Percentiles rank a stretch among this genome's conserved stretches.
Conservation (phyloP, 2,329 filamentous ascomycete genomes). For the Claviceps lovelessii region DNA sequence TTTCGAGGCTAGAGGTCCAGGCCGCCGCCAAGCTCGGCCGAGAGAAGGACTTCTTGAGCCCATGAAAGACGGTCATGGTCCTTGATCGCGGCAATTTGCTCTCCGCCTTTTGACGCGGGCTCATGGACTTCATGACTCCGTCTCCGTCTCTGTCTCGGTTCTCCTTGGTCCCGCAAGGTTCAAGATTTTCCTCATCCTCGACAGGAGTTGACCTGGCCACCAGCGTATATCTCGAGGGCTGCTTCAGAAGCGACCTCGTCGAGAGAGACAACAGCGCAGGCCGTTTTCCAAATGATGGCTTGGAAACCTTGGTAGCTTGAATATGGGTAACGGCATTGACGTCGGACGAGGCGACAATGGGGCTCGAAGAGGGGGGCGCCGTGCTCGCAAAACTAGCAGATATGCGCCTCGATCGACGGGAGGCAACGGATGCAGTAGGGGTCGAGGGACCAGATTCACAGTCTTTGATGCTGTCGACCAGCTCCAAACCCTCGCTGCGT, state of each 20-base stretch:
- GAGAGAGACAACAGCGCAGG: constrained; percentile 3
- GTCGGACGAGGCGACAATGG: constrained; percentile 17
- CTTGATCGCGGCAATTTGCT: constrained; percentile 28
- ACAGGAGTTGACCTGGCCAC: neutral
- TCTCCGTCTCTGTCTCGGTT: neutral
- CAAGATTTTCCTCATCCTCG: constrained; percentile 16
- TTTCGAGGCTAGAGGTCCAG: constrained; percentile 8
- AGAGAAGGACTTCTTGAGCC: constrained; percentile 30
- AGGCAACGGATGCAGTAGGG: neutral
- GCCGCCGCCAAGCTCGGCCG: constrained; percentile 15
- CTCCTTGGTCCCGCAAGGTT: constrained; percentile 4
- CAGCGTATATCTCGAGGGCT: constrained; percentile 6
- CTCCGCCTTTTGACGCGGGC: neutral
- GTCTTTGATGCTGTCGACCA: constrained; percentile 23
- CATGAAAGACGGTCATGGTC: constrained; percentile 31
- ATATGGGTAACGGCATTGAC: constrained; percentile 11
- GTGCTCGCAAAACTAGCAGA: constrained; percentile 18
- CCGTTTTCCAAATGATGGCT: neutral
- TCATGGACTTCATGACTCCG: neutral
- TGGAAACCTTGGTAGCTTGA: neutral
- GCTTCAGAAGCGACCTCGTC: constrained; percentile 8
- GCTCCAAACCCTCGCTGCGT: constrained; percentile 20
- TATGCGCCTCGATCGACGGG: constrained; percentile 10
- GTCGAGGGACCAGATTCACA: constrained; percentile 10
- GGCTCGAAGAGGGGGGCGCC: constrained; percentile 13